Conservation (phyloP, 208 protist genomes). For the Leishmania braziliensis region DNA sequence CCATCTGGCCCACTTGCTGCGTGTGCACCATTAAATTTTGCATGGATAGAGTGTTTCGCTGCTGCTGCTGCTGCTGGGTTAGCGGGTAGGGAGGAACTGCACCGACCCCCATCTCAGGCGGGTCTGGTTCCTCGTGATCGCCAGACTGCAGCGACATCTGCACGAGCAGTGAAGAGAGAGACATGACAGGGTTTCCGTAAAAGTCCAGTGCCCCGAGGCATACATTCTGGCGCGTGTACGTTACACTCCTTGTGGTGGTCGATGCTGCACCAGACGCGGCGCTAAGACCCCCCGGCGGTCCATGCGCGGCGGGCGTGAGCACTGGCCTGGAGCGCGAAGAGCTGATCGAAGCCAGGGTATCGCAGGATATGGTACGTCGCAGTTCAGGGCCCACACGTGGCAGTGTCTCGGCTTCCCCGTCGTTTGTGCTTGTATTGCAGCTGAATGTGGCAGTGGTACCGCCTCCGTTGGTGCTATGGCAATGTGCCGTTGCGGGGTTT, state of each 20-base stretch:
- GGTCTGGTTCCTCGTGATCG: conserved; percentile 28
- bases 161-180: conserved; percentile 32
- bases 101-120: neutral
- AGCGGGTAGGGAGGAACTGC: conserved; percentile 6
- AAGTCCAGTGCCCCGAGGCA: conserved; percentile 29
- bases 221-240: conserved; percentile 40
- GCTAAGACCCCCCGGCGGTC: neutral
- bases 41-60: conserved; percentile 31
- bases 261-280: conserved; percentile 20
- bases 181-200: conserved; percentile 34
- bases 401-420: neutral
- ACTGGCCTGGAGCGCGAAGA: conserved; percentile 24
- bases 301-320: conserved; percentile 13
- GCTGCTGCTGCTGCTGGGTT: conserved; percentile 19
- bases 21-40: conserved; percentile 39
- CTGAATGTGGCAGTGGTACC: neutral
- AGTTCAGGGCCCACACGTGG: neutral
- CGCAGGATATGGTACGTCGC: conserved; percentile 17
- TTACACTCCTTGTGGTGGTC: conserved; percentile 29
- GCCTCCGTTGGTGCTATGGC: neutral
- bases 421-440: neutral
- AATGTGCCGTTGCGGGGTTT: neutral
- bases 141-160: conserved; percentile 30
- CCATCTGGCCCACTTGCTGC: conserved; percentile 32
- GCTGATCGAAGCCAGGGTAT: conserved; percentile 23